Conservation (phyloP, 2,329 filamentous ascomycete genomes). For the Penicillium sp. region DNA sequence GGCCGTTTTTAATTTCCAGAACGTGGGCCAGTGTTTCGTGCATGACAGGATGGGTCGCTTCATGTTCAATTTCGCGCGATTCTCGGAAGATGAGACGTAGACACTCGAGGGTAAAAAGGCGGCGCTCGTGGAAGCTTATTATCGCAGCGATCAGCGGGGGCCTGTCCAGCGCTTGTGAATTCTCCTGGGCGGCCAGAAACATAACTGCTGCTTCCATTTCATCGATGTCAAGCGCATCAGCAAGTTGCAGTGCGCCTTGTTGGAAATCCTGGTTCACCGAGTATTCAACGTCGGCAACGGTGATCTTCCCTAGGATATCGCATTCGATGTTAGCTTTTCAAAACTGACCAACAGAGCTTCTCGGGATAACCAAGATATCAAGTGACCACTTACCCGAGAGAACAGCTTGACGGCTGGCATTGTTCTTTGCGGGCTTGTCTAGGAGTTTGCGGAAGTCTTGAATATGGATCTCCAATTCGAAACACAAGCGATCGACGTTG, state of each 20-base stretch:
- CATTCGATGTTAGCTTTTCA: constrained; percentile 17
- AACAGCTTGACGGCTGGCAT: constrained; percentile 70
- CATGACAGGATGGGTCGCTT: constrained; percentile 54
- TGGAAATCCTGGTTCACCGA: constrained; percentile 83
- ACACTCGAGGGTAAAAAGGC: constrained; percentile 78
- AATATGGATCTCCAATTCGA: constrained; percentile 64
- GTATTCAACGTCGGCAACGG: constrained; percentile 70
- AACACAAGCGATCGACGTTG: constrained; percentile 66
- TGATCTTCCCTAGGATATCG: constrained; percentile 65
- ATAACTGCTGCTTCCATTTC: constrained; percentile 79
- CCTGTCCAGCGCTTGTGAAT: constrained; percentile 67
- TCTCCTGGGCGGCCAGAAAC: constrained; percentile 69
- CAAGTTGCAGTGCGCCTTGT: constrained; percentile 74
- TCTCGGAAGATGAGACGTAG: constrained; percentile 75
- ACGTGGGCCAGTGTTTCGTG: constrained; percentile 58
- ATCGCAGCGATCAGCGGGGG: constrained; percentile 74
- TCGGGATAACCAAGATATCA: background rate
- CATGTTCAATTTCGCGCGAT: constrained; percentile 60
- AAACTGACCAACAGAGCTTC: background rate
- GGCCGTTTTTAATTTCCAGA: constrained; percentile 54
- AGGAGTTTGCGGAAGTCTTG: constrained; percentile 69
- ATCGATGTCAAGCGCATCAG: constrained; percentile 86
- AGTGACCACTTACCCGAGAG: constrained; percentile 57
- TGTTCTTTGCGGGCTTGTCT: constrained; percentile 71
- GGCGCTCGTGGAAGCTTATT: constrained; percentile 82